Evolutionary conservation across 2,329 filamentous ascomycete genomes (phyloP).

Genomic region (Ophidiomyces ophidiicola): DNA sequence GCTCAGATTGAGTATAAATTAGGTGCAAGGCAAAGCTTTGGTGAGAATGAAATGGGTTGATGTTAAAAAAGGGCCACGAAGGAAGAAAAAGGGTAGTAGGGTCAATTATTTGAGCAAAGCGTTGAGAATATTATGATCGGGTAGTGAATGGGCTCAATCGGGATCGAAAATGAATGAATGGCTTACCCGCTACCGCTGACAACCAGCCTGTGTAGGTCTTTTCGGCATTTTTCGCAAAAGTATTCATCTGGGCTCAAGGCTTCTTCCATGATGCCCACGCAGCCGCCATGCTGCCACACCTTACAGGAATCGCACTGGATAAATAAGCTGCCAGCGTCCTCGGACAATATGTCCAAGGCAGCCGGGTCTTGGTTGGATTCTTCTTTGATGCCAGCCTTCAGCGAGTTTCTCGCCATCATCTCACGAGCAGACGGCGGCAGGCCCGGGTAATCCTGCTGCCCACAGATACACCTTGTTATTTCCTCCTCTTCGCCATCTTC

Average conservation of each 20-base stretch:
- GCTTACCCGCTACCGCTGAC: slow-evolving; percentile 75
- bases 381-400: slow-evolving; percentile 46
- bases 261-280: slow-evolving; percentile 92
- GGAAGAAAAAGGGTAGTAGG: too few species aligned
- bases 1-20: neutral
- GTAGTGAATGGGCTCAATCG: neutral
- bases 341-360: slow-evolving; percentile 52
- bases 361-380: slow-evolving; percentile 45
- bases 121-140: too few species aligned
- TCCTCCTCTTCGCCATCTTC: slow-evolving; percentile 75
- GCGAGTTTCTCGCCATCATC: slow-evolving; percentile 44
- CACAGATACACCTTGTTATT: slow-evolving; percentile 89
- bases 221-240: slow-evolving; percentile 90
- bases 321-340: slow-evolving; percentile 88
- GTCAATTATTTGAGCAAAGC: too few species aligned
- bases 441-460: slow-evolving; percentile 87
- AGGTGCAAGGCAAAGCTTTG: neutral
- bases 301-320: slow-evolving; percentile 97
- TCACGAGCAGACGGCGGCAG: slow-evolving; percentile 49
- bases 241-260: slow-evolving; percentile 90
- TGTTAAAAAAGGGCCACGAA: too few species aligned
- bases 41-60: neutral
- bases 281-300: slow-evolving; percentile 97
- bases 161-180: slow-evolving; percentile 1
- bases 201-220: slow-evolving; percentile 77